Evolutionary conservation across 306 rosid species (phyloP), one percentile per base, ranked within the genome.

Genomic region (Rosa chinensis): DNA sequence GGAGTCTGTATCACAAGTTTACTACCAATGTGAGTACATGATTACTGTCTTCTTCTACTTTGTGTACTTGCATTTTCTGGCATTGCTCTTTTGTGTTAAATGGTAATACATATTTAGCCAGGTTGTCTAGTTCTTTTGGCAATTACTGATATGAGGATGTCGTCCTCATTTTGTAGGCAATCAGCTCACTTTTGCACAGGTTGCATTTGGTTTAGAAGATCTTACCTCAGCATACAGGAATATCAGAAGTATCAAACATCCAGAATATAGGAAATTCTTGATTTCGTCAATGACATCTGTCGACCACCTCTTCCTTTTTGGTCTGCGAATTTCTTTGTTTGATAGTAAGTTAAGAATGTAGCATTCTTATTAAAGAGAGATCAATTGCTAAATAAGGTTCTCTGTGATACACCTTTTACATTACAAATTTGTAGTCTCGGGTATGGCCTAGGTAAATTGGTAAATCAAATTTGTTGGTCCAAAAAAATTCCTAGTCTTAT

Each of bases 141-240:
- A 50, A 44, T 32, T 16, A 5, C 63, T 10, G 61, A 13, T 49
- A 16, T 71, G 16, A 71, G 61, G 40, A 48, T 48, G 61, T 25
- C 62, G 37, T 37, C 45, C 47, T 47, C 35, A 73, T 73, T 73
- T 21, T 28, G 21, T 56, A 56, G 68, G 78, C 78, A 21, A 40
- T 37, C 64, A 5, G 37, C n/a, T 53, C 59, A 20, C 16, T 25
- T 72, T 72, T 50, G 28, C 17, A 12, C 50, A 73, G 78, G 68
- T 58, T 55, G 44, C 44, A 28, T 32, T 66, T 43, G 43, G 28
- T 74, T 74, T n/a, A 32, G 20, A 74, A 42, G 68, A 74, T 42
- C 68, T 7, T 37, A 55, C 14, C 66, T 55, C 66, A 28, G 10
- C 42, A 17, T 21, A 42, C 78, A 21, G 53, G 68, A 13, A 74